These are phyloP conservation scores for Candida wancherniae DNA, from an alignment of 805 yeast species.

Conservation along the genomic window DNA sequence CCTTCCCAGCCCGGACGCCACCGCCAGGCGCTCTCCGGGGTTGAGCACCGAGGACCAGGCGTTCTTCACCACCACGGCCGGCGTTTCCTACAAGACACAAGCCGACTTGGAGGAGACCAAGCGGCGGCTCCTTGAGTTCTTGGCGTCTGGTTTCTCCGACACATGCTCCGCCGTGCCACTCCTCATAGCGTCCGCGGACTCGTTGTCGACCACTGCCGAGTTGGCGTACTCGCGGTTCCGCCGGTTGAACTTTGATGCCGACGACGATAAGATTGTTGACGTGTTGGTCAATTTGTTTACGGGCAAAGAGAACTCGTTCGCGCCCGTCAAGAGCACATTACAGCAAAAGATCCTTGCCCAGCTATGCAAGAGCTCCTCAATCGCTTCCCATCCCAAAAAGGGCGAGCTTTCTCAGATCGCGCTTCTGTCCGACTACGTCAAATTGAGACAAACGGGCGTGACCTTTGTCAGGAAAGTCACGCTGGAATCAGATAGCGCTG, in stretches of 20 bases:
- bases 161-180: conserved; percentile 42
- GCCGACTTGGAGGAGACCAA: conserved; percentile 39
- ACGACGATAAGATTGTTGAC: conserved; percentile 42
- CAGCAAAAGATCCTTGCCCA: conserved; percentile 54
- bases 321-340: conserved; percentile 50
- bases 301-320: conserved; percentile 41
- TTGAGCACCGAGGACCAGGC: conserved; percentile 50
- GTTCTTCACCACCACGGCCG: conserved; percentile 67
- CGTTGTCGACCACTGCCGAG: conserved; percentile 51
- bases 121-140: conserved; percentile 30
- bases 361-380: conserved; percentile 48
- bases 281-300: conserved; percentile 44
- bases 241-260: conserved; percentile 49
- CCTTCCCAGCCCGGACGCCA: conserved; percentile 32
- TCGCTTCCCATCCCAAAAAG: conserved; percentile 40
- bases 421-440: conserved; percentile 48
- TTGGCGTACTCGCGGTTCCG: conserved; percentile 48
- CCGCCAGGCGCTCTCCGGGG: conserved; percentile 53
- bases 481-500: conserved; percentile 6
- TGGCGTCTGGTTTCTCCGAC: conserved; percentile 38
- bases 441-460: conserved; percentile 53
- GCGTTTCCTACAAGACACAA: conserved; percentile 48
- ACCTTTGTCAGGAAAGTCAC: conserved; percentile 62
- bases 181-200: conserved; percentile 61
- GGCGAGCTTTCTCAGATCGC: conserved; percentile 55